Evolutionary conservation across 1,284 basidiomycete species (phyloP).

Genomic region (Puccinia triticina): DNA sequence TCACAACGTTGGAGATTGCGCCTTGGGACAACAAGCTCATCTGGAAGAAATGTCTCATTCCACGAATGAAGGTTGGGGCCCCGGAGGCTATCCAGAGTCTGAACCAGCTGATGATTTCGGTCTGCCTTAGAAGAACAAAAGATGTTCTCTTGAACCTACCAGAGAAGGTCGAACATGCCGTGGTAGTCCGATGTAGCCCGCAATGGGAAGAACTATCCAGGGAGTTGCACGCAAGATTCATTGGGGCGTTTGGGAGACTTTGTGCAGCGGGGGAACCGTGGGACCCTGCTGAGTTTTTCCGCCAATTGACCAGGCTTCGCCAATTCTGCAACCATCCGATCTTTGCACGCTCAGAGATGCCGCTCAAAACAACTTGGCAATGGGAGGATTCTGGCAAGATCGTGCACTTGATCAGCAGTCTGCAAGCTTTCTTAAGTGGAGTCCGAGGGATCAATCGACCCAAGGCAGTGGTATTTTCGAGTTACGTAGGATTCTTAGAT

Average conservation of each 20-base stretch:
- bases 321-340: neutral
- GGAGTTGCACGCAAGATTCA: neutral
- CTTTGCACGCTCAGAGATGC: neutral
- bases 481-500: neutral
- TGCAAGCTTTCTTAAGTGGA: neutral
- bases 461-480: conserved; percentile 3
- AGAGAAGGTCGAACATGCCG: neutral
- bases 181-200: neutral
- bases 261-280: neutral
- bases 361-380: neutral
- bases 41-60: neutral
- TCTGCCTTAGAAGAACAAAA: neutral
- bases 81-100: neutral
- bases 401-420: neutral
- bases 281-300: neutral
- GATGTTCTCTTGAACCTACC: conserved; percentile 13
- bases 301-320: neutral
- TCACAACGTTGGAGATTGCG: conserved; percentile 35
- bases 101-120: neutral
- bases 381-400: conserved; percentile 13
- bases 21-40: neutral
- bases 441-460: neutral
- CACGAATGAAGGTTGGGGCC: neutral
- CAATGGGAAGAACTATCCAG: neutral
- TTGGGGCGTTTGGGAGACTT: neutral